A percentile compares a stretch with the other conserved stretches of the same genome.
These are phyloP conservation scores for Neurospora hispaniola DNA, from an alignment of 495 filamentous ascomycete genomes.

Conservation along the genomic window DNA sequence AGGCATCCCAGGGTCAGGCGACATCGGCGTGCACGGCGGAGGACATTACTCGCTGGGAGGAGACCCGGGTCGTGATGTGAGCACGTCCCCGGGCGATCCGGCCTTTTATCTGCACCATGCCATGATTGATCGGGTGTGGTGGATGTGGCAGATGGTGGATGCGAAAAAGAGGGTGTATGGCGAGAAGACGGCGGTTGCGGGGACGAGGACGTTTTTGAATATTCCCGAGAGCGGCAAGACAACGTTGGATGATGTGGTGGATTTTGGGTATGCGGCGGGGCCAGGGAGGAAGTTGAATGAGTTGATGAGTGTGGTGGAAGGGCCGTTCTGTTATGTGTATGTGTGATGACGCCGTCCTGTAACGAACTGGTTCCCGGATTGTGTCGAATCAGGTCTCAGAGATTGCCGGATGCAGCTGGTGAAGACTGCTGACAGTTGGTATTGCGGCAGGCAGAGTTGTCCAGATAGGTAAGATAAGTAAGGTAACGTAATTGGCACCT, in stretches of 20 bases:
- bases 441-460: no score
- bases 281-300: constrained; percentile 18
- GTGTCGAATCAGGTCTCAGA: background rate
- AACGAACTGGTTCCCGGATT: background rate
- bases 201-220: constrained; percentile 17
- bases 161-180: constrained; percentile 16
- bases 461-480: no score
- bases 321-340: constrained; percentile 26
- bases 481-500: no score
- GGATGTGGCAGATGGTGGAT: constrained; percentile 51
- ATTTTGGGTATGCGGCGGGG: constrained; percentile 23
- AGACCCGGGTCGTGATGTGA: constrained; percentile 48
- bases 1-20: constrained; percentile 36
- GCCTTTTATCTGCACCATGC: constrained; percentile 59
- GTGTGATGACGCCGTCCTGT: constrained; percentile 5
- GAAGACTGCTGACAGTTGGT: no score
- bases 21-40: constrained; percentile 51
- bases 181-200: constrained; percentile 8
- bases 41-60: constrained; percentile 55
- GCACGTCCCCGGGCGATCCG: constrained; percentile 51
- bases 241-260: constrained; percentile 16
- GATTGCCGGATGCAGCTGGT: background rate
- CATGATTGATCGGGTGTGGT: constrained; percentile 55
- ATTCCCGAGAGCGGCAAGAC: constrained; percentile 11
- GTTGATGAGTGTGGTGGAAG: constrained; percentile 20